Evolutionary conservation across 148 eudicot genomes (phyloP), one percentile per base, ranked within the genome.

Genomic region (Oxyria digyna): DNA sequence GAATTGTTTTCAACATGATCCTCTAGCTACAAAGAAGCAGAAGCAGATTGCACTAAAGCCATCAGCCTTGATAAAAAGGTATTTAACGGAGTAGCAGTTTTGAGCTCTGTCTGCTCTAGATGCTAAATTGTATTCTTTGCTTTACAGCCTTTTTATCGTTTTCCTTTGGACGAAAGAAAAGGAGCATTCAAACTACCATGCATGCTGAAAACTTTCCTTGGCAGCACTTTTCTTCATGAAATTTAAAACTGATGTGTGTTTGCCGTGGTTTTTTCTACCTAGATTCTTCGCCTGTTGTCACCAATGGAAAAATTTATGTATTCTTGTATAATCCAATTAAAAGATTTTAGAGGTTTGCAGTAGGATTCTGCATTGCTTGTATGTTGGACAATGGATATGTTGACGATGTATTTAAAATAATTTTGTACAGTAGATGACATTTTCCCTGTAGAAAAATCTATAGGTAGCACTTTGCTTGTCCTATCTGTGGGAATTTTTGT

Each of bases 21-120:
- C 66, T 52, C 65, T 85, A 94, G 99, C 77, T 90, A 71, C 80
- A 70, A 78, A 42, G 89, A 85, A 74, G 99, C 97, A 42, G 97
- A 85, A 78, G 87, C 80, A 13, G 99, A 94, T 80, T 85, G 89
- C 79, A 83, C 88, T 26, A 83, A 80, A 75, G 91, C 99, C 37
- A 87, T 94, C 71, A 76, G 83, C 74, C 87, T 94, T 72, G 99
- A 94, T 83, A 94, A 81, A 72, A 94, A 87, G 97, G 65, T 59
- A 59, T 52, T 29, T 52, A 24, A 24, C 8, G 11, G 31, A 52
- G 14, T 52, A 23, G 10, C 62, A 24, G 27, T 12, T 59, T 31
- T 8, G 12, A 10, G 11, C 27, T 33, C 14, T 55, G 63, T 24
- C 27, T 32, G 27, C 17, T 55, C 27, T 17, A 11, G 63, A 55